Evolutionary conservation across 345 rosid species (phyloP), one percentile per base, ranked within the genome.

Genomic region (Heritiera littoralis): DNA sequence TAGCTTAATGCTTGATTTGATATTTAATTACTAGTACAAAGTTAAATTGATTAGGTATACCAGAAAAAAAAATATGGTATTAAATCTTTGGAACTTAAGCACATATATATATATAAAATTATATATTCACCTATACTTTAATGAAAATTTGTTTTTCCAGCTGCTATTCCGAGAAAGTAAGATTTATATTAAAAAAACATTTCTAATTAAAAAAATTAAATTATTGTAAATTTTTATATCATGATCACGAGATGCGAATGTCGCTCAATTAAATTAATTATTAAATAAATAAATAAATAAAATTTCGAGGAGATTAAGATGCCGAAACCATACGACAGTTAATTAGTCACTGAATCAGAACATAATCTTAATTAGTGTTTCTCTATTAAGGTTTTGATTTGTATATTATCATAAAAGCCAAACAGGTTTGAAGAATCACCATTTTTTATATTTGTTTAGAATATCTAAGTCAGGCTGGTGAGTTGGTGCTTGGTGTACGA

Each of bases 261-360:
- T 41, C 43, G 6, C 0, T 41, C 3, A 5, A 2, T 41, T 41
- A 41, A 3, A 41, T 41, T 41, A 5, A 41, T 41, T 48, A 48
- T 48, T 49, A 49, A 49, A 49, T 49, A 56, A 58, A 58, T 46
- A 46, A 45, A 68, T 68, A 20, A 74, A 63, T 46, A 4, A 79
- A 58, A 74, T 72, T 86, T 86, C 84, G 84, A 76, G 86, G 86
- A 83, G 81, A 86, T 86, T 82, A 87, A 89, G 89, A 89, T 83
- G 89, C 84, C 74, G 23, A 82, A 38, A 68, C 54, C n/a, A 15
- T n/a, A 3, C 46, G 54, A n/a, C 61, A 51, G 72, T 65, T 79
- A 74, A 76, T 79, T 45, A 14, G 71, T n/a, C 52, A 43, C 70
- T 69, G 63, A 80, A 82, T 76, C 76, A 38, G 51, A 75, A 59